Conservation (phyloP, 139 green algal species). For the Choricystis sp. region DNA sequence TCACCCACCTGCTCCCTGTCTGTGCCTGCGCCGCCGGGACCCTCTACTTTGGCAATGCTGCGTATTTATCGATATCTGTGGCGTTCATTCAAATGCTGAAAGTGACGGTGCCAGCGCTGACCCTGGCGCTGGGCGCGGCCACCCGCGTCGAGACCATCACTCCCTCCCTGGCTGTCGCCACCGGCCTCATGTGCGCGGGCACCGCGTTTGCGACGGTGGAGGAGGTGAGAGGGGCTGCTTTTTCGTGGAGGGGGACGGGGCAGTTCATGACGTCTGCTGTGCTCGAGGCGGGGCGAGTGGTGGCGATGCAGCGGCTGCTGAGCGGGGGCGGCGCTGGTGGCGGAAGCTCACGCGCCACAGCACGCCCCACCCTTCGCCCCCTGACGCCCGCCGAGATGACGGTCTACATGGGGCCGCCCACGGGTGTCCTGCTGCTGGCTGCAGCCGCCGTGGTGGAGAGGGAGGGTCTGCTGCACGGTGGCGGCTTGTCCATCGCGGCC, state of each 20-base stretch:
- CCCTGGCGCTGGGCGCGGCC: slow-evolving; percentile 29
- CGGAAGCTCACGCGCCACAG: no score
- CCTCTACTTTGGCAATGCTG: slow-evolving; percentile 38
- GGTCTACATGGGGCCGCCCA: slow-evolving; percentile 35
- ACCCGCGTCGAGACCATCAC: slow-evolving; percentile 27
- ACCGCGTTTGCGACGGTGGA: slow-evolving; percentile 18
- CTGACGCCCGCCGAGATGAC: slow-evolving; percentile 20
- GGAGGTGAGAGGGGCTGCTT: slow-evolving; percentile 7
- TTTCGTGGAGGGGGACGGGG: slow-evolving; percentile 8
- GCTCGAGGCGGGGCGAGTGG: slow-evolving; percentile 6
- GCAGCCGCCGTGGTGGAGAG: slow-evolving; percentile 18
- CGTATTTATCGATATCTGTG: slow-evolving; percentile 46
- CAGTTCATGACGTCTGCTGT: slow-evolving; percentile 15
- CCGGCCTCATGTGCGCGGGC: slow-evolving; percentile 36
- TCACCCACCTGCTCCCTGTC: slow-evolving; percentile 25
- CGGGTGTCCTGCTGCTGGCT: slow-evolving; percentile 19
- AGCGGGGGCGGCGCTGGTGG: slow-evolving; percentile 5
- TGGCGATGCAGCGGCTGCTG: slow-evolving; percentile 15
- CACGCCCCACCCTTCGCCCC: no score
- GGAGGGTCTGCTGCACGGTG: slow-evolving; percentile 7
- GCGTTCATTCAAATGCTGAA: slow-evolving; percentile 62
- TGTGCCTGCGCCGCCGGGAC: slow-evolving; percentile 16
- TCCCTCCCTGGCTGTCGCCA: slow-evolving; percentile 10
- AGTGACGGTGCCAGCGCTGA: slow-evolving; percentile 45
- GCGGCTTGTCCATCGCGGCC: slow-evolving; percentile 12